phyloP scores from a whole-genome alignment of 176 grass and related monocot genomes.

The Pontederia crassipes region DNA sequence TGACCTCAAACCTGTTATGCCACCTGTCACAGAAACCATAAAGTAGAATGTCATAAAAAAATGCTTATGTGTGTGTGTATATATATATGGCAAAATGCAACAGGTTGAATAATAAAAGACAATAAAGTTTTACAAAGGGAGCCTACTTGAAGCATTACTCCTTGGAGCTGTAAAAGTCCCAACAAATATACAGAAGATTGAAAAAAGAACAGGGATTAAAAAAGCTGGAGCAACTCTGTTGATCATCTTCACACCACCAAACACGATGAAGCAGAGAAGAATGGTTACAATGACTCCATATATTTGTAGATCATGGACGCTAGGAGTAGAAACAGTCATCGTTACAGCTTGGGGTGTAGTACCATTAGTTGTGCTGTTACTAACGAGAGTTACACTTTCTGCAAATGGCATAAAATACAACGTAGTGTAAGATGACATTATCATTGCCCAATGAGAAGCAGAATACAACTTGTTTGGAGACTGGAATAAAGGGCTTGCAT shows the following conservation, averaged over 20 bases:
- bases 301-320: conserved; percentile 89
- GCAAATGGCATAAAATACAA: conserved; percentile 9
- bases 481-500: too few species aligned
- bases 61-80: neutral
- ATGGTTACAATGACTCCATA: conserved; percentile 93
- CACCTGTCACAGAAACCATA: conserved; percentile 30
- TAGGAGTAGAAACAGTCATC: conserved; percentile 69
- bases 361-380: conserved; percentile 28
- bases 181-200: conserved; percentile 88
- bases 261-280: conserved; percentile 95
- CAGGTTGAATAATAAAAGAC: neutral
- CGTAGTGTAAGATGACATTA: too few species aligned
- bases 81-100: too few species aligned
- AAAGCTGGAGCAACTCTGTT: conserved; percentile 96
- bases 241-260: conserved; percentile 98
- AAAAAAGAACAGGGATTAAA: conserved; percentile 94
- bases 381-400: conserved; percentile 82
- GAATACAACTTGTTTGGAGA: too few species aligned
- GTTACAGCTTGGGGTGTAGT: conserved; percentile 46
- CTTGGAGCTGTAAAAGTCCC: conserved; percentile 88
- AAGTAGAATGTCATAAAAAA: conserved; percentile 17
- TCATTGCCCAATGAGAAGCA: too few species aligned
- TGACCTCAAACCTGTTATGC: conserved; percentile 80
- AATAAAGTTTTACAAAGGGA: conserved; percentile 7
- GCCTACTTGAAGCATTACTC: conserved; percentile 72